Percentiles rank a stretch among this genome's conserved stretches.
phyloP scores from a whole-genome alignment of 2,329 filamentous ascomycete genomes.

The Amylocarpus encephaloides region DNA sequence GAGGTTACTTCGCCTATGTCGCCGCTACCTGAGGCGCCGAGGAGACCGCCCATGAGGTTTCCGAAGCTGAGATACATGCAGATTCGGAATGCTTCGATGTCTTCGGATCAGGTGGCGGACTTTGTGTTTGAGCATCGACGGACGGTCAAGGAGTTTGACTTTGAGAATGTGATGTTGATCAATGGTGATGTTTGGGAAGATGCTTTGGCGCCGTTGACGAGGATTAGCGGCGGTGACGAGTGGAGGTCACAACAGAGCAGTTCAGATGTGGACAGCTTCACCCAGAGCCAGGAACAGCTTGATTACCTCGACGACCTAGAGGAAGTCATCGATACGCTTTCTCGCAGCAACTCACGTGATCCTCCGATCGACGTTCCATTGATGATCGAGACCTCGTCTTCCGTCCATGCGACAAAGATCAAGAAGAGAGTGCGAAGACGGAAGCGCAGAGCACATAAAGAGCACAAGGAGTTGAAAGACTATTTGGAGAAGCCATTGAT shows the following conservation, averaged over 20 bases:
- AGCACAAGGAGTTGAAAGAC: constrained; percentile 25
- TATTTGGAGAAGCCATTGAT: not conserved
- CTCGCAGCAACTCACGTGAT: constrained; percentile 3
- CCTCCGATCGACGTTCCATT: constrained; percentile 1
- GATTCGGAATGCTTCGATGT: constrained; percentile 67
- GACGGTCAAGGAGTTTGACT: constrained; percentile 70
- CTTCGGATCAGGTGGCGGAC: constrained; percentile 60
- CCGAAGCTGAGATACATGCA: constrained; percentile 61
- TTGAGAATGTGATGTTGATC: constrained; percentile 66
- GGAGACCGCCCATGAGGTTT: constrained; percentile 56
- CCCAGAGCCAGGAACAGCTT: constrained; percentile 20
- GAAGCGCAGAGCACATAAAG: constrained; percentile 33
- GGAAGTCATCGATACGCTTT: constrained; percentile 21
- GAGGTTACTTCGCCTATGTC: constrained; percentile 61
- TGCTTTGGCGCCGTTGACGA: constrained; percentile 65
- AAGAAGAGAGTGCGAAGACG: constrained; percentile 38
- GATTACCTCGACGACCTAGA: constrained; percentile 23
- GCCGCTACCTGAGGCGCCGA: constrained; percentile 47
- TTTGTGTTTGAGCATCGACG: constrained; percentile 62
- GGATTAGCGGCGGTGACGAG: constrained; percentile 36
- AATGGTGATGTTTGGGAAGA: constrained; percentile 72
- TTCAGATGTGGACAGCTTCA: constrained; percentile 23
- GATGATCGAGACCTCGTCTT: constrained; percentile 8
- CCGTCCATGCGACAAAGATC: constrained; percentile 39
- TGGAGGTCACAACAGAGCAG: constrained; percentile 33